These are phyloP conservation scores for Inonotus hispidus DNA, from an alignment of 1,284 basidiomycete species.

Conservation along the genomic window DNA sequence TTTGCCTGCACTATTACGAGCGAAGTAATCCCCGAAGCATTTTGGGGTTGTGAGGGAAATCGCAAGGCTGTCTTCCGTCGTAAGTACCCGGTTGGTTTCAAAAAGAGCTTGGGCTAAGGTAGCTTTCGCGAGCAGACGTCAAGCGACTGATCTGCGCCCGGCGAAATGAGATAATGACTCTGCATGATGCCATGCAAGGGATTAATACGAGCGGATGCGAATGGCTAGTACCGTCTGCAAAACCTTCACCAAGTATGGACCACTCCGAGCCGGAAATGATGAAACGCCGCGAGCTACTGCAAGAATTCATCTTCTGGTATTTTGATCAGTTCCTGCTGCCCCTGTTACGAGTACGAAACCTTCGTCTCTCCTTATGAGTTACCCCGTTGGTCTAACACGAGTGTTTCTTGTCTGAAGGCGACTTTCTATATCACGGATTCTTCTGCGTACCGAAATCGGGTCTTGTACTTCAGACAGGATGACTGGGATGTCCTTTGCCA, in stretches of 20 bases:
- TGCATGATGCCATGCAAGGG: slow-evolving; percentile 80
- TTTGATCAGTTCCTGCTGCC: slow-evolving; percentile 83
- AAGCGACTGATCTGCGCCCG: slow-evolving; percentile 68
- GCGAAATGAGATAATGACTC: slow-evolving; percentile 73
- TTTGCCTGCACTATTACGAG: slow-evolving; percentile 67
- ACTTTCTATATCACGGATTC: slow-evolving; percentile 96
- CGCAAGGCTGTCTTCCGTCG: slow-evolving; percentile 54
- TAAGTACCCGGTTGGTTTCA: slow-evolving; percentile 33
- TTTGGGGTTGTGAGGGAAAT: slow-evolving; percentile 80
- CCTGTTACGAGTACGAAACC: slow-evolving; percentile 59
- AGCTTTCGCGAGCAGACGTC: slow-evolving; percentile 46
- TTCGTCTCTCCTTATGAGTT: background rate
- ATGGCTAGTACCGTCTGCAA: slow-evolving; percentile 64
- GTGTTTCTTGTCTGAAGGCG: slow-evolving; percentile 47
- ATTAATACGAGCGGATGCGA: slow-evolving; percentile 73
- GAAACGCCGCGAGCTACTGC: slow-evolving; percentile 72
- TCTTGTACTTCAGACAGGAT: slow-evolving; percentile 92
- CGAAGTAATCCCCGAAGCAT: slow-evolving; percentile 63
- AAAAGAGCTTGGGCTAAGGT: background rate
- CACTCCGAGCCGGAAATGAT: slow-evolving; percentile 62
- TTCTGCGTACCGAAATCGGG: slow-evolving; percentile 77
- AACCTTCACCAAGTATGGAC: slow-evolving; percentile 35
- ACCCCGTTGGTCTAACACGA: background rate
- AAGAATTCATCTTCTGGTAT: slow-evolving; percentile 90
- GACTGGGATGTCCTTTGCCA: slow-evolving; percentile 85